Evolutionary conservation across 73 alveolate genomes (phyloP), one percentile per base, ranked within the genome.

Genomic region (Symbiodinium natans): DNA sequence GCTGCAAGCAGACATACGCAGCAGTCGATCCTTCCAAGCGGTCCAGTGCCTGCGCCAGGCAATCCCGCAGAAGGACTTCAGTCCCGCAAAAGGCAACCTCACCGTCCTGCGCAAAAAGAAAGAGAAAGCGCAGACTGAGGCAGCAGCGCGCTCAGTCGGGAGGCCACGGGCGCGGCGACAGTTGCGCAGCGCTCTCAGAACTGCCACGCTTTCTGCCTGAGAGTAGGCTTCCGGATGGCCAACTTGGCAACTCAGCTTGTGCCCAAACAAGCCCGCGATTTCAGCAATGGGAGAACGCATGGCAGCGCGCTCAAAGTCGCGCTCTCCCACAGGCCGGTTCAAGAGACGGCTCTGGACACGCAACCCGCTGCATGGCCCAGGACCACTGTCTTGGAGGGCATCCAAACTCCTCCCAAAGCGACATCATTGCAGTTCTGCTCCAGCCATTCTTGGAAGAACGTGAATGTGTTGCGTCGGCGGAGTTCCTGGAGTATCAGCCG

Each of bases 341-440:
- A 56, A 19, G 74, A 56, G 74, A 56, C 5, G 5, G 74, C 33
- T 19, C 74, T n/a, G 31, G 31, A 56, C 74, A 21, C 74, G 74
- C 74, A 56, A 19, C 25, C 31, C 74, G 31, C 74, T 56, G 74
- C 74, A 13, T 56, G 74, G 74, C 74, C 74, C 74, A 56, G 74
- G 74, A 56, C 74, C 74, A 56, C 74, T 8, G 74, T 56, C 31
- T 9, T 19, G 33, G 31, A 56, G 74, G 74, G 74, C 31, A 19
- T 19, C 33, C 74, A 19, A 8, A 56, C 74, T 19, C 74, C 74
- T 8, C 74, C 74, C 74, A 19, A 4, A 8, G 74, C 74, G 74
- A 56, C 74, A 56, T 56, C 74, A 21, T 56, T 56, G 74, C 74
- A 56, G 74, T 56, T 56, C 74, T 56, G 74, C 74, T 56, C 74